phyloP scores from a whole-genome alignment of 1,284 basidiomycete genomes.

The Ganoderma lucidum region DNA sequence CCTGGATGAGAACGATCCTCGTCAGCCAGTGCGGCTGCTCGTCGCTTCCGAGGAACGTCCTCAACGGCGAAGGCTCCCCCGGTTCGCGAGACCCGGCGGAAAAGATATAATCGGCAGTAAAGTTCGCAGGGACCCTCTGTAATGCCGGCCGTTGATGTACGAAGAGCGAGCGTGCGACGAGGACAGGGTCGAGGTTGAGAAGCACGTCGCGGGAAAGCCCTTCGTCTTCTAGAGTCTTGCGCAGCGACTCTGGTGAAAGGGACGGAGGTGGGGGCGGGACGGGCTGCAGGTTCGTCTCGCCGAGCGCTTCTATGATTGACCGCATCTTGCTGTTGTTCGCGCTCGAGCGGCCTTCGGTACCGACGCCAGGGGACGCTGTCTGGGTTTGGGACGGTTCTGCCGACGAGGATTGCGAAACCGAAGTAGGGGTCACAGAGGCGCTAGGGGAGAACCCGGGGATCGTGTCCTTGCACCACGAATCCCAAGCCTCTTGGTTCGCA shows the following conservation, averaged over 20 bases:
- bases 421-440: background rate
- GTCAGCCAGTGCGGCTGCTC: slow-evolving; percentile 83
- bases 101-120: slow-evolving; percentile 58
- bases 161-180: slow-evolving; percentile 66
- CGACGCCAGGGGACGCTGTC: slow-evolving; percentile 29
- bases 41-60: slow-evolving; percentile 69
- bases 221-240: slow-evolving; percentile 62
- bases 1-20: slow-evolving; percentile 70
- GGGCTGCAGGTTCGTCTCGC: slow-evolving; percentile 35
- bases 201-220: slow-evolving; percentile 77
- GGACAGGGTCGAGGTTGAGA: slow-evolving; percentile 60
- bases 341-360: slow-evolving; percentile 47
- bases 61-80: slow-evolving; percentile 22
- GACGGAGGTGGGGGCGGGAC: slow-evolving; percentile 17
- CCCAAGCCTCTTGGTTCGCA: slow-evolving; percentile 62
- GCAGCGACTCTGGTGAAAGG: slow-evolving; percentile 41
- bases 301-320: slow-evolving; percentile 57
- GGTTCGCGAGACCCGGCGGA: slow-evolving; percentile 34
- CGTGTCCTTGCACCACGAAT: slow-evolving; percentile 59
- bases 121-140: slow-evolving; percentile 54
- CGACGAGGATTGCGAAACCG: slow-evolving; percentile 55
- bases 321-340: slow-evolving; percentile 55
- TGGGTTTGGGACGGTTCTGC: slow-evolving; percentile 6
- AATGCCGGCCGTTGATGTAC: slow-evolving; percentile 62
- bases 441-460: slow-evolving; percentile 51